phyloP scores from a whole-genome alignment of 179 eudicot species.

The Monotropa hypopitys region DNA sequence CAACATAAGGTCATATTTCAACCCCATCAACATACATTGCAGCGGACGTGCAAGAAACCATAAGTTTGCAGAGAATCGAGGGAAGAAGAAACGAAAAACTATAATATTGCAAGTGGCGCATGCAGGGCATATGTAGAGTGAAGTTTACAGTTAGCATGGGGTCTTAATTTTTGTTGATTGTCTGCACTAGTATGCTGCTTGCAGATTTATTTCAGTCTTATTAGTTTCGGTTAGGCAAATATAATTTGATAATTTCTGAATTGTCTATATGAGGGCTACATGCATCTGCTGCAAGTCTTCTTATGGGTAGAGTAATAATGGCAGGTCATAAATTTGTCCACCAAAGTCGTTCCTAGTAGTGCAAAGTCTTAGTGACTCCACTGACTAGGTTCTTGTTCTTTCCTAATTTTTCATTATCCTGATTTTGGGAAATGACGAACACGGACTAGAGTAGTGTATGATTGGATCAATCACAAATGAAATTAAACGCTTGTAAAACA shows the following conservation, averaged over 20 bases:
- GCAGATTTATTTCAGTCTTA: not conserved
- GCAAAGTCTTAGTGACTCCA: not conserved
- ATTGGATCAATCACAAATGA: not conserved
- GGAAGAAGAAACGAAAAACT: not conserved
- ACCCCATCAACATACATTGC: not conserved
- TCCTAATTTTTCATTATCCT: not conserved
- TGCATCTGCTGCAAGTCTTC: not conserved
- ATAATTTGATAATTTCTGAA: not conserved
- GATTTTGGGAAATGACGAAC: not conserved
- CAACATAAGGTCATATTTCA: not conserved
- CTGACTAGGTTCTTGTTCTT: not conserved
- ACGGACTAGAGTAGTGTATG: not conserved
- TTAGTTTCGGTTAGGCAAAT: not conserved
- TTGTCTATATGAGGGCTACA: not conserved
- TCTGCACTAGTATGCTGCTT: not conserved
- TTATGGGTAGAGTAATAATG: not conserved
- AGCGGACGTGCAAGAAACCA: not conserved
- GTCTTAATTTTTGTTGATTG: not conserved
- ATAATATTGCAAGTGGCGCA: not conserved
- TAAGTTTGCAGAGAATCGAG: not conserved
- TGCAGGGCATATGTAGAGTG: not conserved
- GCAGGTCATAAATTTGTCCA: not conserved
- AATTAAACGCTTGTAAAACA: not conserved
- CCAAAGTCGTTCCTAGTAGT: not conserved
- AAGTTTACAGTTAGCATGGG: not conserved